Base-by-base conservation (phyloP, 2,329 filamentous ascomycete genomes). In the Ophiocordyceps camponoti-saundersi region DNA sequence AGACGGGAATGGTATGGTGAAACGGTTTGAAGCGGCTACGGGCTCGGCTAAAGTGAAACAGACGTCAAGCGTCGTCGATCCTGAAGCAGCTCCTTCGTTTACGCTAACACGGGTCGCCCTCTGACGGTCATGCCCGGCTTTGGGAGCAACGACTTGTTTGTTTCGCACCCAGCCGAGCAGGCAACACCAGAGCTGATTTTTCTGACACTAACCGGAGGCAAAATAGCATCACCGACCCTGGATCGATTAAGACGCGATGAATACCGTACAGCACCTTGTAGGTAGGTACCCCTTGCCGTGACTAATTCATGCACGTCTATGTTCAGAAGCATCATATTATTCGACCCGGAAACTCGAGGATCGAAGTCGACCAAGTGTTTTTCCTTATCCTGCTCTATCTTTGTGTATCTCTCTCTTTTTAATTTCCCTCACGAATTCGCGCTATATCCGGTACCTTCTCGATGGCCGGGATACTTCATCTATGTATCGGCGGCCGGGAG, bases 51-150 rank as follows among this genome's bases (percentile, higher is more conserved):
- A 49, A 29, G 29, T 15, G 49, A 51, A 39, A 48, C 54, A 63
- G 72, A 72, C 57, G 57, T 64, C 60, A 77, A 75, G 63, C 73
- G 73, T 55, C 68, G 66, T 57, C 71, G 72, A 48, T 66, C 61
- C 44, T 61, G 44, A 58, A 51, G 43, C 41, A 46, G 42, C 21
- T 21, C 42, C 16, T 32, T 32, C 6, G 40, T 45, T 43, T 41
- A 50, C 48, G 50, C 55, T 56, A 55, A 55, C 49, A 40, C 41
- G 20, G 20, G 36, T 3, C 26, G 36, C 32, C 22, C 20, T 20
- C n/a, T 22, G 41, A 15, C 29, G 16, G 32, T 34, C 32, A 34
- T n/a, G 16, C 32, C 36, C 16, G 16, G 36, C 6, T n/a, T 40
- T 40, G 16, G 36, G 36, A 40, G 36, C 36, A 10, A 18, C 36